phyloP scores from a whole-genome alignment of 2,329 filamentous ascomycete species.

The Clonostachys solani region DNA sequence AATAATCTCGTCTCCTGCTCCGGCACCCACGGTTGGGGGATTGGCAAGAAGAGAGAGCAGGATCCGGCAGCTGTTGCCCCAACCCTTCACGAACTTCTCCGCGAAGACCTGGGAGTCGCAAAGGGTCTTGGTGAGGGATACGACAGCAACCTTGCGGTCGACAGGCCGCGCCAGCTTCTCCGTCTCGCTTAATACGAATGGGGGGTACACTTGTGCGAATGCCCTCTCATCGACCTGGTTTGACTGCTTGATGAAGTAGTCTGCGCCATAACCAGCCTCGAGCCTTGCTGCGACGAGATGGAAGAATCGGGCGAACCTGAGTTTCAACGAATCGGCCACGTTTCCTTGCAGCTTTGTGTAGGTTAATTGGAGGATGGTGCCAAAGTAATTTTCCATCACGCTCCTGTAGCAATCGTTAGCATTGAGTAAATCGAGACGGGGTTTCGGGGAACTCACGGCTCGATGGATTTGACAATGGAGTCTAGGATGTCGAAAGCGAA shows the following conservation, averaged over 20 bases:
- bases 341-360: conserved; percentile 70
- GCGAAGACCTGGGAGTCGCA: conserved; percentile 83
- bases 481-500: conserved; percentile 91
- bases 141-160: conserved; percentile 89
- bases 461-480: conserved; percentile 67
- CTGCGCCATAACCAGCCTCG: conserved; percentile 80
- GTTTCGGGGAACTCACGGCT: conserved; percentile 48
- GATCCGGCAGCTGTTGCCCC: conserved; percentile 86
- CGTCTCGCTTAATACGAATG: conserved; percentile 82
- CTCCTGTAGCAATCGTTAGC: conserved; percentile 35
- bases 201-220: conserved; percentile 82
- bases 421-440: background rate
- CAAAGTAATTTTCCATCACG: conserved; percentile 71
- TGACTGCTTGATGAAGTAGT: conserved; percentile 86
- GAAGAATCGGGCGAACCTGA: conserved; percentile 90
- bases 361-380: conserved; percentile 74
- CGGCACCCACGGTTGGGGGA: conserved; percentile 64
- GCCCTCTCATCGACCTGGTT: conserved; percentile 75
- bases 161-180: conserved; percentile 82
- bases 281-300: conserved; percentile 80
- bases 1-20: conserved; percentile 70
- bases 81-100: conserved; percentile 79
- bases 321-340: conserved; percentile 72
- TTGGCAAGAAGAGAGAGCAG: conserved; percentile 86
- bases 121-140: conserved; percentile 89